A percentile compares a stretch with the other conserved stretches of the same genome.
These are phyloP conservation scores for Durusdinium trenchii DNA, from an alignment of 73 alveolate genomes.

Conservation along the genomic window DNA sequence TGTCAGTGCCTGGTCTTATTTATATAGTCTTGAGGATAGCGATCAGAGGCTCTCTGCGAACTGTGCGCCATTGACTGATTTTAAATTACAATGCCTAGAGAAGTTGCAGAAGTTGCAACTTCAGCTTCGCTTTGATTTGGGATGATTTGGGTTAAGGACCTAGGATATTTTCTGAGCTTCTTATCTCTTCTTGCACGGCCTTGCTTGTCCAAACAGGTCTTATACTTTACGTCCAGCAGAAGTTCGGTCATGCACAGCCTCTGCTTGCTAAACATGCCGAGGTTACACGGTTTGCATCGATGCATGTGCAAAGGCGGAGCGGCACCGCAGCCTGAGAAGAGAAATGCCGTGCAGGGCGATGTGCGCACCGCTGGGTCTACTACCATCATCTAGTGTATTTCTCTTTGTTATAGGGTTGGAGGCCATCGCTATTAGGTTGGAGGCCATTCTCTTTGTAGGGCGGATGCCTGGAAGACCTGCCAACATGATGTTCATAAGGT, in stretches of 20 bases:
- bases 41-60: too few relatives aligned
- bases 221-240: background rate
- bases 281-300: slow-evolving; percentile 51
- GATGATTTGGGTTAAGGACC: background rate
- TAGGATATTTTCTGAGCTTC: too few relatives aligned
- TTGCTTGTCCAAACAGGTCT: background rate
- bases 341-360: too few relatives aligned
- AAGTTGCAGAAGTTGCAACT: background rate
- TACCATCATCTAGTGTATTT: too few relatives aligned
- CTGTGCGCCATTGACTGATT: too few relatives aligned
- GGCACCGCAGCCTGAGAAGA: slow-evolving; percentile 39
- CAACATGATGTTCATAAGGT: too few relatives aligned
- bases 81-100: background rate
- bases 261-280: background rate
- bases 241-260: background rate
- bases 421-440: too few relatives aligned
- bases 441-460: too few relatives aligned
- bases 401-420: too few relatives aligned
- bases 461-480: too few relatives aligned
- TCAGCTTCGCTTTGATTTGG: background rate
- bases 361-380: too few relatives aligned
- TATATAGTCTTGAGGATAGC: background rate
- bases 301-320: slow-evolving; percentile 54
- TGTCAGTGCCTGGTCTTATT: background rate
- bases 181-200: too few relatives aligned